Base-by-base conservation (phyloP, 768 basidiomycete genomes). In the Suillus lakei region DNA sequence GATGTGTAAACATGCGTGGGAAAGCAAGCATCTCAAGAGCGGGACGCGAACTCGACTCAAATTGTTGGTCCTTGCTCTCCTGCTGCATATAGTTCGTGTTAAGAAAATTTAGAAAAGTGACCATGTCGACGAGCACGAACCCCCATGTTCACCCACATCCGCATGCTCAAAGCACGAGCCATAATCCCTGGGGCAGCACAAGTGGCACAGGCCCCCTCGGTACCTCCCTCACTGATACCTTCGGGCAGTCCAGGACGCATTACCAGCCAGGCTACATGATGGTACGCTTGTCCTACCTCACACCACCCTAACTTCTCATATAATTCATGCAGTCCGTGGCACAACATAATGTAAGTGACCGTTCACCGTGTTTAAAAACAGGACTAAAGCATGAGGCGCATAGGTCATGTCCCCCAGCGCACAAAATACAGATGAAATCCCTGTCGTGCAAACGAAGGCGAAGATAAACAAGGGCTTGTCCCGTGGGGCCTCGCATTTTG, bases 211-310 rank as follows among this genome's bases (percentile, higher is more conserved):
- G 78, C 28, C 74, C 82, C 12, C 79, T 88, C 23, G 77, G 82
- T 4, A 75, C 82, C n/a, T 83, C 87, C 28, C 83, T 91, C 64
- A 82, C 83, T n/a, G 91, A 92, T 68, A 83, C 86, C 16, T 82
- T 93, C 60, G 84, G 88, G 10, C 90, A 91, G 75, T 88, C 90
- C 4, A 83, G 91, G 68, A 86, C 88, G 62, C 90, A 91, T 69
- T 93, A 93, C 74, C 92, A 93, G 71, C 83, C 90, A 41, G 92
- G 92, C 4, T 94, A 93, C 75, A 81, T 94, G 61, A 85, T 94
- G 88, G 92, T 92, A 56, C 64, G 87, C n/a, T 58, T 68, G 28
- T 23, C 51, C 16, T n/a, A 5, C 26, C 12, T 58, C 28, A 4
- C 9, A 30, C 28, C 13, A 60, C 13, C 54, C 15, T 21, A 28